Evolutionary conservation across 1,139 yeast genomes (phyloP).

Genomic region (Meyerozyma carpophila): DNA sequence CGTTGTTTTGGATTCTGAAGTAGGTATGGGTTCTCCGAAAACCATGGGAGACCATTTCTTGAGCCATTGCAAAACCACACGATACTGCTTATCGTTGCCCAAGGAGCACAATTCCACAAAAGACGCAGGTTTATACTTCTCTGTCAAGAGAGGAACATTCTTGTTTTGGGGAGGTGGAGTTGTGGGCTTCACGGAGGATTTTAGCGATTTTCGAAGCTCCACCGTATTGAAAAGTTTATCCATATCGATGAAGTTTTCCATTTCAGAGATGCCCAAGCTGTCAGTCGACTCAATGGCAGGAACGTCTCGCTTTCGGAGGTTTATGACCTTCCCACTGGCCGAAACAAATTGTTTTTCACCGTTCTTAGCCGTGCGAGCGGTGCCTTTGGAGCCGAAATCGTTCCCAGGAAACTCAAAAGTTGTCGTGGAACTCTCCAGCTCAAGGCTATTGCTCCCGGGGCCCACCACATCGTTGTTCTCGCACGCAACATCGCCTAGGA

Average conservation of each 20-base stretch:
- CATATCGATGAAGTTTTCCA: constrained; percentile 21
- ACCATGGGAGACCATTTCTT: constrained; percentile 75
- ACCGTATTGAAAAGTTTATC: constrained; percentile 26
- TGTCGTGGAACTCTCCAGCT: not conserved
- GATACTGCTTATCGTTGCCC: constrained; percentile 80
- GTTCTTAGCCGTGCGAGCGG: not conserved
- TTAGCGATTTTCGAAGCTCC: constrained; percentile 18
- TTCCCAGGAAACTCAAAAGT: not conserved
- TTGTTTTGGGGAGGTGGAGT: constrained; percentile 1
- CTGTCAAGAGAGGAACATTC: constrained; percentile 53
- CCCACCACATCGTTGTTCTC: not conserved
- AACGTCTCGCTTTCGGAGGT: not conserved
- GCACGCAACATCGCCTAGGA: not conserved
- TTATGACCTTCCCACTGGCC: not conserved
- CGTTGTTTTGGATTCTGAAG: constrained; percentile 6
- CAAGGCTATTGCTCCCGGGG: not conserved
- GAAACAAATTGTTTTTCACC: not conserved
- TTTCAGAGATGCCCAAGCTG: constrained; percentile 3
- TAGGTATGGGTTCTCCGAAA: constrained; percentile 20
- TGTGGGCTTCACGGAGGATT: constrained; percentile 4
- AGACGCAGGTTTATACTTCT: constrained; percentile 73
- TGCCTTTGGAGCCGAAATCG: not conserved
- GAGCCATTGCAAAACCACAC: constrained; percentile 72
- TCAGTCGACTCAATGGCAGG: not conserved
- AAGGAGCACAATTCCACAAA: constrained; percentile 59